Evolutionary conservation across 202 grass and related monocot species (phyloP).

Genomic region (Zizania palustris): DNA sequence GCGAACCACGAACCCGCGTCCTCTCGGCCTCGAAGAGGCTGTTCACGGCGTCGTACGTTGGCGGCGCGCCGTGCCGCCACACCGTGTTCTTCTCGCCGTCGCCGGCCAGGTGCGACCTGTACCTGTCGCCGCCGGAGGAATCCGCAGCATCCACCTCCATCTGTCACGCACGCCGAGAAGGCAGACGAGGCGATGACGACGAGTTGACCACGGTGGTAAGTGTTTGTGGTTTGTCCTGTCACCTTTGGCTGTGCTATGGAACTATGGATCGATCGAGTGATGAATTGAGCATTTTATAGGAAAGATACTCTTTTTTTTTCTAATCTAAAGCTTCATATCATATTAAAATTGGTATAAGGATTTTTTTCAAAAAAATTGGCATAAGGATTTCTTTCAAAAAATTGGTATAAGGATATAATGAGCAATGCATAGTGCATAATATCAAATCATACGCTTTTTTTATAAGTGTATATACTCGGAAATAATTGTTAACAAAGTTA

Average conservation of each 20-base stretch:
- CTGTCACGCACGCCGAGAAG: neutral
- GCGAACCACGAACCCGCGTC: constrained; percentile 41
- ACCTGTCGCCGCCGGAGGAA: constrained; percentile 57
- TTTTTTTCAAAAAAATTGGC: too few relatives aligned
- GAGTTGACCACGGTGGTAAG: neutral
- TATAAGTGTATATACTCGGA: too few relatives aligned
- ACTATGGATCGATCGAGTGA: neutral
- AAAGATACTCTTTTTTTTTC: too few relatives aligned
- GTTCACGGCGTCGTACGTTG: constrained; percentile 78
- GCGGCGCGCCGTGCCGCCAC: constrained; percentile 79
- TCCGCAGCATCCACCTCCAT: constrained; percentile 27
- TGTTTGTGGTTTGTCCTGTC: neutral
- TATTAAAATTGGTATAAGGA: too few relatives aligned
- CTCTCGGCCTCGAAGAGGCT: constrained; percentile 82
- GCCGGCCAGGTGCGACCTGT: constrained; percentile 68
- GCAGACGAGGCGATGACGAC: neutral
- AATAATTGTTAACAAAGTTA: too few relatives aligned
- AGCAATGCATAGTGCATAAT: too few relatives aligned
- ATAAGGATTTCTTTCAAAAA: too few relatives aligned
- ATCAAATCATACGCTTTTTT: too few relatives aligned
- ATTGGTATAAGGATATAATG: too few relatives aligned
- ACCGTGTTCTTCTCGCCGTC: constrained; percentile 77
- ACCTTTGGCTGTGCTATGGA: neutral
- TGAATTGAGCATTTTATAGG: neutral
- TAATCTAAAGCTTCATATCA: too few relatives aligned